Evolutionary conservation across 495 filamentous ascomycete genomes (phyloP).

Genomic region (Podospora fimiseda): DNA sequence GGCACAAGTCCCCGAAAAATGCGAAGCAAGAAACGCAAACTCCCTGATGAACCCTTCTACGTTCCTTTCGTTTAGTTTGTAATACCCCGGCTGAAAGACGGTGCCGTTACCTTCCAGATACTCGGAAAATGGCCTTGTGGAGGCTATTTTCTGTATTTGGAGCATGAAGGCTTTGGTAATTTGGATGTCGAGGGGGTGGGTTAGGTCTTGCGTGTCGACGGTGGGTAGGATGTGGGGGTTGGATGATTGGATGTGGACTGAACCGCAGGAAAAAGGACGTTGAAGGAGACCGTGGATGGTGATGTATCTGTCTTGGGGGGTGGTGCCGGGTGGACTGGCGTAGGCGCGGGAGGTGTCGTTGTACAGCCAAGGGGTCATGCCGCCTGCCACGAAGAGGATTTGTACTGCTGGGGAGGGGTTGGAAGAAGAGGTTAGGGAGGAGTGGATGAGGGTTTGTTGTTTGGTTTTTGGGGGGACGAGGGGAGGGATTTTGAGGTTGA

Average conservation of each 20-base stretch:
- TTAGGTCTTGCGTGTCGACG: constrained; percentile 47
- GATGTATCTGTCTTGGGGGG: not conserved
- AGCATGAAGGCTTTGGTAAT: constrained; percentile 34
- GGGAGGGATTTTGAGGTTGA: not conserved
- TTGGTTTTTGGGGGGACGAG: not conserved
- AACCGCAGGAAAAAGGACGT: constrained; percentile 47
- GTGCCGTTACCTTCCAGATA: not conserved
- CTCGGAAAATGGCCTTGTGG: constrained; percentile 26
- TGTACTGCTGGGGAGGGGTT: not conserved
- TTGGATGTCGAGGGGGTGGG: constrained; percentile 43
- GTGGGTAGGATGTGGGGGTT: constrained; percentile 29
- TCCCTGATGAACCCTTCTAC: constrained; percentile 19
- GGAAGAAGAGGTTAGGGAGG: not conserved
- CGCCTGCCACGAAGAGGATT: constrained; percentile 57
- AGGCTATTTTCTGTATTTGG: constrained; percentile 23
- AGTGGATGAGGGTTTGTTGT: not conserved
- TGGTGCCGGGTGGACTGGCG: constrained; percentile 1
- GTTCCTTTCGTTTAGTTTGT: constrained; percentile 2
- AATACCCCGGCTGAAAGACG: not conserved
- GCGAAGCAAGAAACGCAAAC: constrained; percentile 18
- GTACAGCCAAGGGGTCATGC: constrained; percentile 59
- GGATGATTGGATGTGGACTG: constrained; percentile 43
- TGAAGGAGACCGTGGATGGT: constrained; percentile 25
- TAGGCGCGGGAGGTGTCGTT: constrained; percentile 3
- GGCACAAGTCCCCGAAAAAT: constrained; percentile 22